These are phyloP conservation scores for Gossypium schwendimanii DNA, from an alignment of 441 rosid genomes.

Conservation along the genomic window DNA sequence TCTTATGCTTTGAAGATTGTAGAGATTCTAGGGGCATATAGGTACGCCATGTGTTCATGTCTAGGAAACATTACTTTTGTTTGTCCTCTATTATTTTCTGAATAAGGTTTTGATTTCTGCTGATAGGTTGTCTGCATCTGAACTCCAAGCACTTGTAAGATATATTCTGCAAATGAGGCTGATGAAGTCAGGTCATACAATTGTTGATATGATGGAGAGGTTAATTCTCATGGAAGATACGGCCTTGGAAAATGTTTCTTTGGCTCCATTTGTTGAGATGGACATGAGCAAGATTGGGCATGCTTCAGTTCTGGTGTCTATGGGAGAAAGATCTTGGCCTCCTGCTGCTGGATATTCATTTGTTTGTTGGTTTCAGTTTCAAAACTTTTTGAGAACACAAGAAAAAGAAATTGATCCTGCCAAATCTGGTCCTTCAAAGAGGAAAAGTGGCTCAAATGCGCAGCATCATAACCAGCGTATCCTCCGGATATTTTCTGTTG, in stretches of 20 bases:
- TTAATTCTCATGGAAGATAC: constrained; percentile 66
- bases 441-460: constrained; percentile 33
- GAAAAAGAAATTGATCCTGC: constrained; percentile 41
- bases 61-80: constrained; percentile 6
- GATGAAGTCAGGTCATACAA: constrained; percentile 66
- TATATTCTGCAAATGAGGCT: constrained; percentile 80
- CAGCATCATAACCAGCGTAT: constrained; percentile 58
- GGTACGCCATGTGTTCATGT: constrained; percentile 38
- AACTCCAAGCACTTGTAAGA: constrained; percentile 78
- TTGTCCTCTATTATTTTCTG: constrained; percentile 16
- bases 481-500: constrained; percentile 93
- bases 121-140: constrained; percentile 92
- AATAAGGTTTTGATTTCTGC: constrained; percentile 27
- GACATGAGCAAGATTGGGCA: constrained; percentile 74
- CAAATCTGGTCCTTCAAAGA: constrained; percentile 39
- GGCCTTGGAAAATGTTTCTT: constrained; percentile 54
- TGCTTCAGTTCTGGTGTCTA: constrained; percentile 73
- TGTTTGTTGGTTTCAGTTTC: constrained; percentile 80
- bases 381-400: constrained; percentile 47
- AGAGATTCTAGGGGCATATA: constrained; percentile 97
- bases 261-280: constrained; percentile 81
- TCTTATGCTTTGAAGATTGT: constrained; percentile 86
- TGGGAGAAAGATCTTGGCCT: constrained; percentile 90
- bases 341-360: constrained; percentile 90
- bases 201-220: constrained; percentile 86